Evolutionary conservation across 345 rosid genomes (phyloP).

Genomic region (Citrus australasica): DNA sequence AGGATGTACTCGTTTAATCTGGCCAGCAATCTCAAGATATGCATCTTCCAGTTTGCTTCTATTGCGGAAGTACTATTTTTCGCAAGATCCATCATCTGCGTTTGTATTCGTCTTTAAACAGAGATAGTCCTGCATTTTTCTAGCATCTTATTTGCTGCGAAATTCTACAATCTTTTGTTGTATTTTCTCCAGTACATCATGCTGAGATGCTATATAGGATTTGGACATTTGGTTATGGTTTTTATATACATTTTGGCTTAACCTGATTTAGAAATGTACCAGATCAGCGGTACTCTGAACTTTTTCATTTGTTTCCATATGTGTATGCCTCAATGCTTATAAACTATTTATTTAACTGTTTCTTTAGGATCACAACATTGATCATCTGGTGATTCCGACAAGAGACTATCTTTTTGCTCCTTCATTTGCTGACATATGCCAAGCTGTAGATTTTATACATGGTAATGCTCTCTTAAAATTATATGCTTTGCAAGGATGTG

Average conservation of each 20-base stretch:
- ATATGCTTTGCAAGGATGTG: not conserved
- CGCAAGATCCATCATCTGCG: not conserved
- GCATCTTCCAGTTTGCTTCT: not conserved
- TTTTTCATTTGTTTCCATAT: not conserved
- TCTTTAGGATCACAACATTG: slow-evolving; percentile 65
- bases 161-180: not conserved
- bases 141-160: not conserved
- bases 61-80: not conserved
- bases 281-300: not conserved
- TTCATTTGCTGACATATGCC: slow-evolving; percentile 68
- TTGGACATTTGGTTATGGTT: not conserved
- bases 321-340: not conserved
- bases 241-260: not conserved
- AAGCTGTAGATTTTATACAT: slow-evolving; percentile 83
- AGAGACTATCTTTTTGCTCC: slow-evolving; percentile 98
- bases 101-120: not conserved
- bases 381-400: slow-evolving; percentile 92
- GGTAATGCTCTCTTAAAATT: slow-evolving; percentile 33
- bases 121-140: not conserved
- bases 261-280: not conserved
- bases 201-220: not conserved
- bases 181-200: not conserved
- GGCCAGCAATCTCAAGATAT: not conserved
- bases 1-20: not conserved
- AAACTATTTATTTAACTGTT: slow-evolving; percentile 1